These are phyloP conservation scores for Exophiala aquamarina DNA, from an alignment of 2,329 filamentous ascomycete species.

Conservation along the genomic window DNA sequence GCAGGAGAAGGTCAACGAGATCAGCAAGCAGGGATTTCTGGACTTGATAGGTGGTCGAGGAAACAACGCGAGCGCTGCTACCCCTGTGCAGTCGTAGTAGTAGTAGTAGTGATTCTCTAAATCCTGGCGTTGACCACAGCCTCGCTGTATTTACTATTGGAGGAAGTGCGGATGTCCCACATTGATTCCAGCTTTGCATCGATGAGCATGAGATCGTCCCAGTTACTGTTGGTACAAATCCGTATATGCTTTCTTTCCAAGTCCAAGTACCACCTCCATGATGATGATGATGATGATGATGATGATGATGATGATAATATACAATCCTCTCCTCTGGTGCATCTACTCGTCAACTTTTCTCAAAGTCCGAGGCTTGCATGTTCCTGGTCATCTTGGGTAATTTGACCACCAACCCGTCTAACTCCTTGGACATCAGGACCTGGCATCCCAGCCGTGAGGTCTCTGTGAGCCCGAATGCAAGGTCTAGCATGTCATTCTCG, in stretches of 20 bases:
- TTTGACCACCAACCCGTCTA: constrained; percentile 82
- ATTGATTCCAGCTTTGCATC: constrained; percentile 1
- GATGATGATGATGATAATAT: no score
- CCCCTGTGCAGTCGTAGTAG: neutral
- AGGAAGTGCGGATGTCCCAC: no score
- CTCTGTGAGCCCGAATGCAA: constrained; percentile 87
- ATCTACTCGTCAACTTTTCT: constrained; percentile 22
- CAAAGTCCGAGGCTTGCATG: constrained; percentile 91
- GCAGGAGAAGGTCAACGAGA: constrained; percentile 88
- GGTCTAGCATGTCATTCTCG: constrained; percentile 87
- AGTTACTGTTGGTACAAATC: constrained; percentile 19
- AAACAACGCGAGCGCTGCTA: constrained; percentile 36
- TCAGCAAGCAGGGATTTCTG: constrained; percentile 95
- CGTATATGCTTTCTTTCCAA: no score
- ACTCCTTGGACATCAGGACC: constrained; percentile 84
- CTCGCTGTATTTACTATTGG: no score
- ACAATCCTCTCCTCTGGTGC: neutral
- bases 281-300: no score
- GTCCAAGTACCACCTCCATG: no score
- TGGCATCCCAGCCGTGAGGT: constrained; percentile 84
- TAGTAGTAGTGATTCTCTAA: no score
- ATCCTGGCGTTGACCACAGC: no score
- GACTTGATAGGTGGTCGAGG: constrained; percentile 75
- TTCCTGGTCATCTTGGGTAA: constrained; percentile 94
- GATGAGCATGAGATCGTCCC: constrained; percentile 17